Percentiles rank a stretch among this genome's conserved stretches.
These are phyloP conservation scores for Phanerochaete sordida DNA, from an alignment of 768 basidiomycete species.

Conservation along the genomic window DNA sequence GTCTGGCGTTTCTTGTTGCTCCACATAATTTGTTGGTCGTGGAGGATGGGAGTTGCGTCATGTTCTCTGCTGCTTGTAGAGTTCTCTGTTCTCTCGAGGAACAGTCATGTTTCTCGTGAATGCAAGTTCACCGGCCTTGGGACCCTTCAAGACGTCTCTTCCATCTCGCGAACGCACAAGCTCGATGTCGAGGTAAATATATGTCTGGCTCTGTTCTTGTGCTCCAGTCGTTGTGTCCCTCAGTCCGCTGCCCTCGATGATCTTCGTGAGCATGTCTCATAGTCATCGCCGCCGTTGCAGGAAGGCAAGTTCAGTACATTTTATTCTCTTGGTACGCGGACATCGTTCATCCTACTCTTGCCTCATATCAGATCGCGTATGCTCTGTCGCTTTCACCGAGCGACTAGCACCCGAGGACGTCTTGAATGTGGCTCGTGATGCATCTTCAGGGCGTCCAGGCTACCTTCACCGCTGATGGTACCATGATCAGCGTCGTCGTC, in stretches of 20 bases:
- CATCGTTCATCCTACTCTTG: slow-evolving; percentile 1
- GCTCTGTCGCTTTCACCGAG: background rate
- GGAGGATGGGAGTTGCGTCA: background rate
- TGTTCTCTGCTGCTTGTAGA: slow-evolving; percentile 3
- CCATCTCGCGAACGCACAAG: background rate
- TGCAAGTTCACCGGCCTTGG: background rate
- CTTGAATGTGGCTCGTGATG: too few relatives aligned
- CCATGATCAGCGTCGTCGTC: too few relatives aligned
- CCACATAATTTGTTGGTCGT: too few relatives aligned
- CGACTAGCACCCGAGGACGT: too few relatives aligned
- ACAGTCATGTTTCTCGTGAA: background rate
- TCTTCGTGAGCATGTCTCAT: background rate
- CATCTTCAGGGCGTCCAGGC: too few relatives aligned
- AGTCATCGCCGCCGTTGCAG: background rate
- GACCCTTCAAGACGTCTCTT: background rate
- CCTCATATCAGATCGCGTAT: background rate
- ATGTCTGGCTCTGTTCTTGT: background rate
- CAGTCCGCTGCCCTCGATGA: background rate
- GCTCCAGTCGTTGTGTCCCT: background rate
- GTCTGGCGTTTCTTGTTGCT: too few relatives aligned
- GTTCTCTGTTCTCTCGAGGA: background rate
- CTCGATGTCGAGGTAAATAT: background rate
- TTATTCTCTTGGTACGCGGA: background rate
- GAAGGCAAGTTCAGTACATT: slow-evolving; percentile 4
- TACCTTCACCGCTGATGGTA: too few relatives aligned